Evolutionary conservation across 2,329 filamentous ascomycete genomes (phyloP), one percentile per base, ranked within the genome.

Genomic region (Zelopaecilomyces penicillatus): DNA sequence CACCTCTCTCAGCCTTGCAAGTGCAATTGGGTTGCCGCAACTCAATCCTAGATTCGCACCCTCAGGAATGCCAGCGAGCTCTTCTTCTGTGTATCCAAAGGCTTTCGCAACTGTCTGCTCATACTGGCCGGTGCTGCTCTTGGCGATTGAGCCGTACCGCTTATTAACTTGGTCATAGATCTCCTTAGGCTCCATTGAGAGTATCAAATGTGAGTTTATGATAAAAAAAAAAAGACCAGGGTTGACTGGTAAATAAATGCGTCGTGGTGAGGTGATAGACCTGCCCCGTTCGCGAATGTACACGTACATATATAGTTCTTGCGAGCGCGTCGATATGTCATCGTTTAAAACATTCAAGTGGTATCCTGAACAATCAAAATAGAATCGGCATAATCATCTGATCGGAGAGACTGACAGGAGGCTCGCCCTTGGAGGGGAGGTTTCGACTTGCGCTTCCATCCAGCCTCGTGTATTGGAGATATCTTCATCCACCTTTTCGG

Each of bases 1-100:
- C 39, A 72, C 71, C 56, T 70, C 64, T 44, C 61, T 60, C 6
- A 77, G 43, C 30, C 62, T 70, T 3, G 75, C 70, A 6, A 72
- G 60, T 4, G 68, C 72, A 4, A 75, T 46, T 2, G 75, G 74
- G 43, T 77, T 78, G 5, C 75, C 74, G 44, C 74, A 78, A 60
- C 71, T 72, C 4, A 78, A 54, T 1, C 74, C 75, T 4, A 78
- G 61, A 50, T 78, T 78, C 28, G 74, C 60, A 36, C 66, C 68
- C 6, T 64, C 49, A 0, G 74, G 73, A 30, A 71, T 65, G n/a
- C 50, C 57, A 12, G 57, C 54, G 1, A 78, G 67, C 41, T 77
- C 71, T 30, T 70, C 63, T 6, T 65, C 61, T 9, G 63, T 63
- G 55, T 78, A 79, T 4, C 75, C 75, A 52, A 78, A 78, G 0